These are phyloP conservation scores for Breviolum minutum DNA, from an alignment of 73 alveolate genomes.

Conservation along the genomic window DNA sequence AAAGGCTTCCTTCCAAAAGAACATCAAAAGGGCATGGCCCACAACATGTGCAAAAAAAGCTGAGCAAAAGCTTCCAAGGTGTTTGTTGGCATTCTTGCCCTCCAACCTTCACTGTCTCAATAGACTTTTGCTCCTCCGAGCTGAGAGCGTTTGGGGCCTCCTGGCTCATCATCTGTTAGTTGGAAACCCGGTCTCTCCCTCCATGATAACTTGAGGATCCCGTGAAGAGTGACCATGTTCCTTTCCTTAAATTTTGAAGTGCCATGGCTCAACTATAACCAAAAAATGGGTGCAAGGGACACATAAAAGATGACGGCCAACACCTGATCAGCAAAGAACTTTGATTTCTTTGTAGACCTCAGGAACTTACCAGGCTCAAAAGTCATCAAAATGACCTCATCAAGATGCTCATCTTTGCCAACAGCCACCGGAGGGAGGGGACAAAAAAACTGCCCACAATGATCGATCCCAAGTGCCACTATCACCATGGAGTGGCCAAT, in stretches of 20 bases:
- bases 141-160: neutral
- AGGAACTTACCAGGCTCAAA: neutral
- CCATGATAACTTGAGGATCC: too few relatives aligned
- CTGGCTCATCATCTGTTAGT: neutral
- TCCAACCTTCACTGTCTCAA: conserved; percentile 27
- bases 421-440: neutral
- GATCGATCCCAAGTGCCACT: too few relatives aligned
- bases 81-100: too few relatives aligned
- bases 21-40: too few relatives aligned
- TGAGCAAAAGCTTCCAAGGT: too few relatives aligned
- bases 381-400: too few relatives aligned
- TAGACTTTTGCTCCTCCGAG: conserved; percentile 40
- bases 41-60: too few relatives aligned
- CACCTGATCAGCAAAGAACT: conserved; percentile 43
- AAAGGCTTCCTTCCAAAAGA: neutral
- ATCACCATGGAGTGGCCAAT: too few relatives aligned
- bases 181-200: too few relatives aligned
- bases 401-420: neutral
- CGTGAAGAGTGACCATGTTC: too few relatives aligned
- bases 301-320: neutral
- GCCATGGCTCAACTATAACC: neutral
- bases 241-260: too few relatives aligned
- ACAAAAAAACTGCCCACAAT: too few relatives aligned
- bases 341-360: conserved; percentile 46
- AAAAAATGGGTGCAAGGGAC: neutral